Evolutionary conservation across 176 grass and related monocot genomes (phyloP), one percentile per base, ranked within the genome.

Genomic region (Hsuehochloa calcarea): DNA sequence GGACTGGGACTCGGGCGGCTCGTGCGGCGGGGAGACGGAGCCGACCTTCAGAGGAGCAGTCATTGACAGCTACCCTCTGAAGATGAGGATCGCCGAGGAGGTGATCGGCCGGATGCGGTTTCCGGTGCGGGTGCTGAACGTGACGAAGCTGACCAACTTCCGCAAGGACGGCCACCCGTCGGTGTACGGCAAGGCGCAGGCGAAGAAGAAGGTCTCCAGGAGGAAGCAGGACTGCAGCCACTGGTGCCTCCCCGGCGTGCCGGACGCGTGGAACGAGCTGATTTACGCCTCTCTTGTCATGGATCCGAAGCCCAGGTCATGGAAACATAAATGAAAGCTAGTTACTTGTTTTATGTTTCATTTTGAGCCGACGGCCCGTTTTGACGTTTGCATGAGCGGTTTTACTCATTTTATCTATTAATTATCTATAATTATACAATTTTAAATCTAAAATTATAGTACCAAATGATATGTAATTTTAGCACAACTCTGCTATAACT

Each of bases 151-250:
- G 65, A 98, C 91, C 39, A 95, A 89, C 88, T 95, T 92, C 83
- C 93, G 91, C 31, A 89, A 89, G 85, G 93, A 95, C 78, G 93
- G 73, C 0, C 96, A 98, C 85, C 96, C 93, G 51, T 94, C 91
- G n/a, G 64, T 94, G 64, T 92, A 92, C 63, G 89, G 86, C 70
- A 94, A 82, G 84, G 70, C 76, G 3, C 78, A 7, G 10, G 80
- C 44, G 19, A 47, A 35, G 38, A 38, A 37, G 59, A 93, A 72
- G 85, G 75, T 89, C 74, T 92, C 96, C 1, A 95, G 50, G 79
- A 87, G 91, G 80, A 92, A 93, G 92, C 93, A 99, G 82, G 93
- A 99, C 54, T 94, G 96, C 88, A 95, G 93, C 77, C 96, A 94
- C 68, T 95, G 96, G 96, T 98, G 93, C 49, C 92, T 98, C n/a